These are phyloP conservation scores for Apium graveolens DNA, from an alignment of 129 eudicot genomes.

Conservation along the genomic window DNA sequence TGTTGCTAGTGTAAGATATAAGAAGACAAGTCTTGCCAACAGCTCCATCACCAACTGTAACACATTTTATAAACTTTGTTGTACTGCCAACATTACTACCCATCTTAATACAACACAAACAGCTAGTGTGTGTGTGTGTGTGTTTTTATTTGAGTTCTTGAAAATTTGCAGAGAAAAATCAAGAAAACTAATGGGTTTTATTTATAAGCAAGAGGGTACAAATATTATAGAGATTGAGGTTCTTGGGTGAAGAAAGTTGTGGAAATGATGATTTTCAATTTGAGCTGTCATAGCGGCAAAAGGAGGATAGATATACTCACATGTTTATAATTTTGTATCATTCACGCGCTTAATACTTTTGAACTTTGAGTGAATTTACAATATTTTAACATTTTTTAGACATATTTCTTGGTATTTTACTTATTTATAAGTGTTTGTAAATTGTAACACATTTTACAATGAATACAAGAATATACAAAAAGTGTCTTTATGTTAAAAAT, in stretches of 20 bases:
- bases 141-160: not conserved
- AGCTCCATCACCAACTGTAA: constrained; percentile 83
- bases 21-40: constrained; percentile 80
- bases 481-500: no score
- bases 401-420: no score
- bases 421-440: no score
- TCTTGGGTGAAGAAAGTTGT: constrained; percentile 8
- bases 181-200: not conserved
- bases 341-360: not conserved
- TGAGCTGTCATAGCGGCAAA: constrained; percentile 42
- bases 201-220: not conserved
- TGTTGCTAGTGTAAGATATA: constrained; percentile 71
- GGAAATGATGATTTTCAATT: constrained; percentile 27
- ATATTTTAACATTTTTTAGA: no score
- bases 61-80: constrained; percentile 72
- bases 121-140: not conserved
- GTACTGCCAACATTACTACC: constrained; percentile 20
- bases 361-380: no score
- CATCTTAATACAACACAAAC: constrained; percentile 15
- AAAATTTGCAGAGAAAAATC: not conserved
- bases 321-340: not conserved
- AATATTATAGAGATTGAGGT: constrained; percentile 12
- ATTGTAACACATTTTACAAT: no score
- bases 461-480: no score
- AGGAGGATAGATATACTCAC: not conserved